Conservation (phyloP, 106 monocot genomes). For the Dendrobium chrysotoxum region DNA sequence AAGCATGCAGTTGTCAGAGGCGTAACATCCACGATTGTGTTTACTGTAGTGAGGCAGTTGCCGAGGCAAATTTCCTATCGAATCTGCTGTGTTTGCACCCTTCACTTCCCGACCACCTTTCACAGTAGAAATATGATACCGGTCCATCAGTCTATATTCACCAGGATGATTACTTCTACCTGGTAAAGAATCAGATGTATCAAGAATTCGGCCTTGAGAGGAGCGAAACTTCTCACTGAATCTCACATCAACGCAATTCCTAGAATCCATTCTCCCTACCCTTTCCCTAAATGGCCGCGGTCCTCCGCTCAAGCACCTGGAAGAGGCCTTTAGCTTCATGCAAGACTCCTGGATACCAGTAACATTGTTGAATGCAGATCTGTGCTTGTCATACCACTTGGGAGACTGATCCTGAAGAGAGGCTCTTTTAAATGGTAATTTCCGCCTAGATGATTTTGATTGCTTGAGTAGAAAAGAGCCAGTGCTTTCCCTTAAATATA, state of each 20-base stretch:
- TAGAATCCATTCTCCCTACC: slow-evolving; percentile 20
- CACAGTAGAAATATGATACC: slow-evolving; percentile 6
- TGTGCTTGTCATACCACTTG: slow-evolving; percentile 29
- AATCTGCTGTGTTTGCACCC: slow-evolving; percentile 17
- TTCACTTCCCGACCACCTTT: slow-evolving; percentile 34
- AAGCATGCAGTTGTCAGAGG: slow-evolving; percentile 18
- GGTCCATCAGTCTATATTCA: slow-evolving; percentile 26
- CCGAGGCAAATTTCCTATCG: slow-evolving; percentile 14
- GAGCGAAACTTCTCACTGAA: slow-evolving; percentile 34
- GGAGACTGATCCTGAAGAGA: slow-evolving; percentile 22
- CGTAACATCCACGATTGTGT: slow-evolving; percentile 17
- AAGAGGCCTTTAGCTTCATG: slow-evolving; percentile 8
- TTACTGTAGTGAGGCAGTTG: slow-evolving; percentile 17
- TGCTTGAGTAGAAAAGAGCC: slow-evolving; percentile 45
- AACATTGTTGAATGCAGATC: neutral
- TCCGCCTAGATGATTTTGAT: slow-evolving; percentile 63
- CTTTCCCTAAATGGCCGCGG: slow-evolving; percentile 38
- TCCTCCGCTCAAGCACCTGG: slow-evolving; percentile 26
- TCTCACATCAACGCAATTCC: slow-evolving; percentile 26
- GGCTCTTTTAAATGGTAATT: slow-evolving; percentile 44
- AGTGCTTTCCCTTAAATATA: slow-evolving; percentile 20
- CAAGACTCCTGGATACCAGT: slow-evolving; percentile 12
- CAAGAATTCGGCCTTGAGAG: slow-evolving; percentile 28
- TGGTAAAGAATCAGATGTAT: slow-evolving; percentile 36
- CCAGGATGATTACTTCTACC: slow-evolving; percentile 16